Base-by-base conservation (phyloP, 2,329 filamentous ascomycete genomes). In the Colletotrichum tamarilloi region DNA sequence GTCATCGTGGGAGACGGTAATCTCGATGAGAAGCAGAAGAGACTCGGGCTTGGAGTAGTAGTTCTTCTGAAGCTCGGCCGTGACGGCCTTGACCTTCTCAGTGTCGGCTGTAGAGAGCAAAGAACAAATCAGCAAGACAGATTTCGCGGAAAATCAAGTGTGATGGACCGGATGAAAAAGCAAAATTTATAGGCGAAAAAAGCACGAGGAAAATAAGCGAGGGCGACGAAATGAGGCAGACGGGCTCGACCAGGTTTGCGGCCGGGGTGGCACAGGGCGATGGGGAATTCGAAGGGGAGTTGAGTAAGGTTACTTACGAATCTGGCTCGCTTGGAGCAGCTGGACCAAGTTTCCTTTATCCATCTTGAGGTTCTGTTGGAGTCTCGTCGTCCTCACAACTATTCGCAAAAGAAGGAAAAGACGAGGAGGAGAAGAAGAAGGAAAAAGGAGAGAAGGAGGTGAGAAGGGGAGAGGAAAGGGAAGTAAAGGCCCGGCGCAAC, bases 31-130 rank as follows among this genome's bases (percentile, higher is more conserved):
- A 79, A 94, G 91, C 68, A 96, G 89, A 71, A 98, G 91, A 19
- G 95, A 94, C 79, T 95, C 91, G 52, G 96, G 93, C 77, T 95
- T 91, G 79, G 91, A 92, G 87, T 97, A 98, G 88, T 94, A 98
- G 85, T 94, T 94, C 84, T 97, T 97, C 85, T 97, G 95, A 74
- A 98, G 91, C 79, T 95, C 92, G 72, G 93, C 91, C 22, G 96
- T 99, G 75, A 95, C 95, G 77, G 93, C 91, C 90, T 98, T 97
- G 84, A 97, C 92, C 84, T 92, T 92, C 78, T 94, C 92, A 77
- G 95, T 98, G 85, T 97, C 93, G 81, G 97, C 95, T 97, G 80
- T 66, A 76, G 70, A 76, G 70, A 75, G 78, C 58, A 75, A 74
- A 58, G 75, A 26, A 30, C 46, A 49, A 11, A 82, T 86, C 76